Base-by-base conservation (phyloP, 1,284 basidiomycete genomes). In the Ceratobasidium sp. region DNA sequence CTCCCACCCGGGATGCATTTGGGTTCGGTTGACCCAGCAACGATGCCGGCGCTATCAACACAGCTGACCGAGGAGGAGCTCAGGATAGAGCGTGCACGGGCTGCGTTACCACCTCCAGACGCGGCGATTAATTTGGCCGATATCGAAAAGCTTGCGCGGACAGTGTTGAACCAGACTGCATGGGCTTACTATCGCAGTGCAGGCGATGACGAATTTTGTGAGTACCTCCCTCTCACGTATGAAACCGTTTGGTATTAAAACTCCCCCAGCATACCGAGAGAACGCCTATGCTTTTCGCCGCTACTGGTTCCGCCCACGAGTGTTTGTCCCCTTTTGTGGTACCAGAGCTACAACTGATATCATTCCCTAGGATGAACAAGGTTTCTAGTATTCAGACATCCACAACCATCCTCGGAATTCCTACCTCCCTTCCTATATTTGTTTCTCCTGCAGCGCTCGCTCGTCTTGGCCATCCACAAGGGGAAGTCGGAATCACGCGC, bases 401-500 rank as follows among this genome's bases (percentile, higher is more conserved):
- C 1, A 85, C 85, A 1, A 81, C 78, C 9, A 82, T 87, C 64
- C 76, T 86, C 53, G 85, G 85, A 3, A 77, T 82, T 30, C 78
- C 82, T 0, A 81, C 81, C 30, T 78, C 80, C 1, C 75, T 86
- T 21, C 86, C 86, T 1, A 80, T 88, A 50, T 88, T 85, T 78
- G 85, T 88, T 71, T 83, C 84, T 5, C 87, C 85, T 69, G 77
- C 92, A 26, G 95, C 94, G 3, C 88, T 96, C 75, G 94, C 94
- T n/a, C 92, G 91, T 77, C 85, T 97, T 2, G 94, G 94, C 1
- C 95, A 97, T 78, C 95, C 95, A 1, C 36, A 55, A 82, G 94
- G 94, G 18, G 95, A 97, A 81, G 83, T 87, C 53, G 96, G 96
- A 80, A 88, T 97, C 73, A 92, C 92, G 1, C 85, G 84, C 58